These are phyloP conservation scores for Penicillium expansum DNA, from an alignment of 2,329 filamentous ascomycete species.

Conservation along the genomic window DNA sequence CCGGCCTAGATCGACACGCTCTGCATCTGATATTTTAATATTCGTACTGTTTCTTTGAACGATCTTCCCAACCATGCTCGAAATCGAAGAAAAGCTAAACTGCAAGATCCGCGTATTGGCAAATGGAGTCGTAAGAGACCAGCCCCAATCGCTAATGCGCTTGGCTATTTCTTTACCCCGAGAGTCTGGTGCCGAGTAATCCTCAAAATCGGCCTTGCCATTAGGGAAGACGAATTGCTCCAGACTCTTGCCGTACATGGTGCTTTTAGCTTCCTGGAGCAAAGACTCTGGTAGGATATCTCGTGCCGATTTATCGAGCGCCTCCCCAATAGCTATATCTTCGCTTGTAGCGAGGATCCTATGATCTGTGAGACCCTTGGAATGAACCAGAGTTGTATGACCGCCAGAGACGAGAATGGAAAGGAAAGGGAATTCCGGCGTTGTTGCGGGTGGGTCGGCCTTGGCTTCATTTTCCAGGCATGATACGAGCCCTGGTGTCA, in stretches of 20 bases:
- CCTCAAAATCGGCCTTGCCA: constrained; percentile 34
- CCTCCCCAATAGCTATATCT: constrained; percentile 88
- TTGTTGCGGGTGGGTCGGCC: constrained; percentile 2
- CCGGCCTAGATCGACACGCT: constrained; percentile 67
- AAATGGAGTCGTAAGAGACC: constrained; percentile 69
- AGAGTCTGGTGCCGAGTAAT: constrained; percentile 58
- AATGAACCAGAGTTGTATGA: constrained; percentile 82
- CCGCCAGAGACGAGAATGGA: constrained; percentile 88
- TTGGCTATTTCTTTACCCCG: constrained; percentile 59
- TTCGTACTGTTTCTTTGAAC: constrained; percentile 36
- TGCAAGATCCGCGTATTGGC: constrained; percentile 56
- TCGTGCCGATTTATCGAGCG: constrained; percentile 83
- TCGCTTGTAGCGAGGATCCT: constrained; percentile 66
- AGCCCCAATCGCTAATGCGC: constrained; percentile 55
- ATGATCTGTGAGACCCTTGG: constrained; percentile 66
- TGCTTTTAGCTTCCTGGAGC: constrained; percentile 55
- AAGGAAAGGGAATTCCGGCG: constrained; percentile 75
- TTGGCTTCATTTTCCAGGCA: constrained; percentile 51
- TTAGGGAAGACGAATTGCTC: constrained; percentile 74
- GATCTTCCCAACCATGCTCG: constrained; percentile 62
- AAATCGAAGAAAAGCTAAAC: constrained; percentile 74
- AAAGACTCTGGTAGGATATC: constrained; percentile 64
- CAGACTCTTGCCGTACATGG: constrained; percentile 77
- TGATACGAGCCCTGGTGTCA: constrained; percentile 75
- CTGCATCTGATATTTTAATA: constrained; percentile 49